A percentile compares a stretch with the other conserved stretches of the same genome.
Conservation (phyloP, 2,329 filamentous ascomycete genomes). For the Fusarium nygamai region DNA sequence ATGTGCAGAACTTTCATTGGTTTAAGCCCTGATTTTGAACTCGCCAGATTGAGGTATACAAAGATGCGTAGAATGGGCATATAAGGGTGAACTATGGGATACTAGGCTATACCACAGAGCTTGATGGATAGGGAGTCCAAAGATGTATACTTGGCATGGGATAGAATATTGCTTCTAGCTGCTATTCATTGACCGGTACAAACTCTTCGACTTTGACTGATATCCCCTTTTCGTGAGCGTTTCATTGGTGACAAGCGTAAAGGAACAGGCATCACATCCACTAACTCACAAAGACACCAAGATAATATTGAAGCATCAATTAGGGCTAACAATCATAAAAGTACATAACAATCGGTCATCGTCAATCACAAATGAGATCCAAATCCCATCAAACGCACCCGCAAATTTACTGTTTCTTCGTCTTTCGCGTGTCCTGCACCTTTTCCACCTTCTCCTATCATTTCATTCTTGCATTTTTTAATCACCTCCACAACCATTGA, state of each 20-base stretch:
- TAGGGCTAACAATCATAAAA: conserved; percentile 31
- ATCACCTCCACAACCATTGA: conserved; percentile 10
- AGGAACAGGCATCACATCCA: neutral
- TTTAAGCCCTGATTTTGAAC: neutral
- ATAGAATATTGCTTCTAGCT: neutral
- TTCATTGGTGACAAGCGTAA: too few relatives aligned
- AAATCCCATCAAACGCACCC: conserved; percentile 37
- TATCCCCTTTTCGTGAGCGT: conserved; percentile 9
- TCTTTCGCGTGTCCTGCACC: conserved; percentile 21
- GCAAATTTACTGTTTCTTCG: conserved; percentile 11
- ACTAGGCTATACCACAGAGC: neutral
- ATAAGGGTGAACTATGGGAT: neutral
- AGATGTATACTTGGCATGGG: neutral
- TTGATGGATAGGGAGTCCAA: neutral
- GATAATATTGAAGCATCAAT: conserved; percentile 10
- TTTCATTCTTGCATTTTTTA: conserved; percentile 17
- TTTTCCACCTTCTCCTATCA: conserved; percentile 3
- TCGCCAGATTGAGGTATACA: neutral
- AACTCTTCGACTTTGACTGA: neutral
- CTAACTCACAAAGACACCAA: neutral
- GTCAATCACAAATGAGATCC: conserved; percentile 32
- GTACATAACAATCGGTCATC: conserved; percentile 25
- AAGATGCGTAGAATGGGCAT: neutral
- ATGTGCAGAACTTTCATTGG: neutral
- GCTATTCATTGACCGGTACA: neutral